Evolutionary conservation across 1,139 yeast species (phyloP), one percentile per base, ranked within the genome.

Genomic region (Scheffersomyces stambukii): DNA sequence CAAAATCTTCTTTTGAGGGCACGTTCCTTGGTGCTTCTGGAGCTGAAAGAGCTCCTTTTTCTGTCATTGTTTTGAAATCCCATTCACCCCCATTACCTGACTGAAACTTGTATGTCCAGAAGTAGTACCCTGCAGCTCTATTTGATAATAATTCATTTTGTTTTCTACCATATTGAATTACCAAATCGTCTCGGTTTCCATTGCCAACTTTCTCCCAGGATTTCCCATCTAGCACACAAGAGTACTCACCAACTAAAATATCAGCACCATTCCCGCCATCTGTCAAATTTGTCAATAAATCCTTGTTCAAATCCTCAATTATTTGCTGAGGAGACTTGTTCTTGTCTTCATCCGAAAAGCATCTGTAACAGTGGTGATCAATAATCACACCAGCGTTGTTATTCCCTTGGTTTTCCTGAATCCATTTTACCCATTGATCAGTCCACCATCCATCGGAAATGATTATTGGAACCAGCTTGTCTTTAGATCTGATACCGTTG

Each of bases 361-460:
- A 85, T 30, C 95, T 70, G 58, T 91, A 91, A 18, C 83, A 73
- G 52, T 91, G 98, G 11, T 82, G 70, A 53, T 91, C 98, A 21
- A 91, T 63, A 0, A 88, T 75, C 4, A 85, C 70, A 1, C 91
- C 91, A 13, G 75, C 43, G 15, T 61, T 50, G 19, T 57, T 54
- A 20, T 64, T 62, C 14, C 57, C 46, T 24, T 70, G 70, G 11
- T 53, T 47, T 6, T 57, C 51, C 36, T 65, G 66, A 5, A 85
- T 57, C 80, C 85, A 84, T 32, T 77, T 64, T 12, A 71, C 79
- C 88, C 91, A 85, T 47, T 75, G 84, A 37, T 73, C 73, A 4
- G 93, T 72, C 78, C 88, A 81, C 97, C 97, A 91, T 3, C 95
- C 95, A 51, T 91, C 97, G 2, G 96, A 84, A 28, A 91, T 82